Conservation (phyloP, 306 rosid species). For the Ziziphus jujuba region DNA sequence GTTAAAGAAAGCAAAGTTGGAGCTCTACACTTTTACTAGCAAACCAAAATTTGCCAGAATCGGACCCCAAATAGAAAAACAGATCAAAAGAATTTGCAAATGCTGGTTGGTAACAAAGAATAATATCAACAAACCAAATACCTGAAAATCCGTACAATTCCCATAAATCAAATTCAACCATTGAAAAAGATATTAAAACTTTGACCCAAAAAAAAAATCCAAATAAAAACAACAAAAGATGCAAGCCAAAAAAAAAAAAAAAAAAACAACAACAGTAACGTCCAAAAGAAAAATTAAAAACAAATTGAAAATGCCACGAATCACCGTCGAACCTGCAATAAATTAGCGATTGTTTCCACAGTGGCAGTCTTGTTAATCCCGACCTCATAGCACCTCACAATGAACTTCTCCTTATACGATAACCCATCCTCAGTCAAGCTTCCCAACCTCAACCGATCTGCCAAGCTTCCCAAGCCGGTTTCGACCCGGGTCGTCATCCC, state of each 20-base stretch:
- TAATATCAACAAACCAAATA: not conserved
- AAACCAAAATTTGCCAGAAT: not conserved
- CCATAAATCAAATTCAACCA: not conserved
- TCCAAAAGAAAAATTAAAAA: not conserved
- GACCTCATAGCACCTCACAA: conserved; percentile 91
- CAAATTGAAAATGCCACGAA: not conserved
- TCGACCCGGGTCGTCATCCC: conserved; percentile 40
- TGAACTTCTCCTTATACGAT: conserved; percentile 85
- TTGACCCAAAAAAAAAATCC: not conserved
- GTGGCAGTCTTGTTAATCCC: conserved; percentile 96
- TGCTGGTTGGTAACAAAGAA: not conserved
- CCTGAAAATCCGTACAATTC: not conserved
- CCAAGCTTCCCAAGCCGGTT: conserved; percentile 45
- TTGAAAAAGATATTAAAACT: not conserved
- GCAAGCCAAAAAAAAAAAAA: not conserved
- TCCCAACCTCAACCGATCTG: conserved; percentile 77
- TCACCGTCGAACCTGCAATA: conserved; percentile 63
- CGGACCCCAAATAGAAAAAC: not conserved
- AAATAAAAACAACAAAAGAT: not conserved
- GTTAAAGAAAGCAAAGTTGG: not conserved
- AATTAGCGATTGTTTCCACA: conserved; percentile 95
- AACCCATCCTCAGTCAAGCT: conserved; percentile 77
- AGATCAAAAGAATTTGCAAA: not conserved
- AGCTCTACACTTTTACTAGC: not conserved
- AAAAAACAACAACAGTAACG: not conserved